Evolutionary conservation across 768 basidiomycete species (phyloP), one percentile per base, ranked within the genome.

Genomic region (Suillus bovinus): DNA sequence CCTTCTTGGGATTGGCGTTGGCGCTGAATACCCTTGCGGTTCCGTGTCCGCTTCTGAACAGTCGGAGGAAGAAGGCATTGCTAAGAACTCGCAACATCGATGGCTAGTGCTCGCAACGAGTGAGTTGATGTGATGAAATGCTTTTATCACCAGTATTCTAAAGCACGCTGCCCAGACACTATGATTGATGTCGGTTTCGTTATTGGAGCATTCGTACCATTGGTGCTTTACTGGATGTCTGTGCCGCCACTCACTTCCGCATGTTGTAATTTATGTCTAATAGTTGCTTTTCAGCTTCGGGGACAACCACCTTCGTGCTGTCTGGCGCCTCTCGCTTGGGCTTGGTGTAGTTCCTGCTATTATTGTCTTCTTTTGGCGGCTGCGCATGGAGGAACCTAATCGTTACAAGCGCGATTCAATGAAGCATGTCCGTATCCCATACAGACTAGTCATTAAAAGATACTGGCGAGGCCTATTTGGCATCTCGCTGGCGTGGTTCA

Each of bases 31-130:
- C 66, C 95, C 95, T 8, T 93, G 92, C 64, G 94, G 95, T 29
- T 90, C 89, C 0, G 92, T 94, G 17, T 91, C 93, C 5, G 90
- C 89, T 8, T 89, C 92, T 2, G 96, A 97, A 70, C 91, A 94
- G 69, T 91, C 93, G 3, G 96, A 97, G 72, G 90, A 92, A 72
- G 80, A 84, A 10, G 85, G 84, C 10, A 89, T 96, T 68, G 80
- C 74, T 66, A 93, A 91, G 76, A 86, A 86, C 59, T 83, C 90
- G 5, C 95, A 94, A 69, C 90, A 96, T 72, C 78, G 88, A 58
- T 93, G 94, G 86, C 89, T 97, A 70, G 87, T 90, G 6, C 82
- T 93, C 33, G 92, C 95, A 16, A 96, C 95, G 9, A 97, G 94
- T 93, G 74, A 69, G 84, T 41, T 58, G 53, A 22, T 59, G 11